Evolutionary conservation across 306 rosid species (phyloP).

Genomic region (Pyrus pyrifolia): DNA sequence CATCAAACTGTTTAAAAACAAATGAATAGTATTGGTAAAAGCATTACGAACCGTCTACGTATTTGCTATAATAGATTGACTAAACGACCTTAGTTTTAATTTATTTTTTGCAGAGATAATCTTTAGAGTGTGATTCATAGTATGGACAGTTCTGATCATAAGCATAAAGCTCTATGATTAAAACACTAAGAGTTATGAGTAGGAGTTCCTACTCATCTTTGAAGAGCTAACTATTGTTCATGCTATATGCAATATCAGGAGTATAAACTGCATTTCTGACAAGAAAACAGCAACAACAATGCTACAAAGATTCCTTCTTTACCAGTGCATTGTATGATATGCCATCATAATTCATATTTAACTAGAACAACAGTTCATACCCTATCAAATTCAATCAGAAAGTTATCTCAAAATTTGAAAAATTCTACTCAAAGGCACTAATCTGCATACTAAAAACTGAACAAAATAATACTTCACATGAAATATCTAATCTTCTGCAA

Average conservation of each 20-base stretch:
- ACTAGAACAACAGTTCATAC: not conserved
- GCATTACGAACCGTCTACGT: too few relatives aligned
- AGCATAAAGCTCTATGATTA: too few relatives aligned
- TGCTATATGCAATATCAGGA: not conserved
- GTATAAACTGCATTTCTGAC: not conserved
- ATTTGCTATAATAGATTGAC: too few relatives aligned
- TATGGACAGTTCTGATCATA: too few relatives aligned
- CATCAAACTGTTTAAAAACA: too few relatives aligned
- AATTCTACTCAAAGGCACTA: not conserved
- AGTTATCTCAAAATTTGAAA: slow-evolving; percentile 3
- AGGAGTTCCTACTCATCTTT: too few relatives aligned
- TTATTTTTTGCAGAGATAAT: too few relatives aligned
- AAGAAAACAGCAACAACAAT: not conserved
- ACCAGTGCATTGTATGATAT: not conserved
- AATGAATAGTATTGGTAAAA: too few relatives aligned
- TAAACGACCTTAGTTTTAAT: too few relatives aligned
- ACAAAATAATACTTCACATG: not conserved
- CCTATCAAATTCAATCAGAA: not conserved
- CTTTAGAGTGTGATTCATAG: too few relatives aligned
- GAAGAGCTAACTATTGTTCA: too few relatives aligned
- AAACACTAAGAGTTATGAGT: too few relatives aligned
- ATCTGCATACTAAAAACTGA: not conserved
- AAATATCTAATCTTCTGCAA: slow-evolving; percentile 11
- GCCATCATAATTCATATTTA: not conserved
- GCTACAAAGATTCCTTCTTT: not conserved